A percentile compares a stretch with the other conserved stretches of the same genome.
Conservation (phyloP, 352 stramenopile species). For the Phytophthora tentaculata region DNA sequence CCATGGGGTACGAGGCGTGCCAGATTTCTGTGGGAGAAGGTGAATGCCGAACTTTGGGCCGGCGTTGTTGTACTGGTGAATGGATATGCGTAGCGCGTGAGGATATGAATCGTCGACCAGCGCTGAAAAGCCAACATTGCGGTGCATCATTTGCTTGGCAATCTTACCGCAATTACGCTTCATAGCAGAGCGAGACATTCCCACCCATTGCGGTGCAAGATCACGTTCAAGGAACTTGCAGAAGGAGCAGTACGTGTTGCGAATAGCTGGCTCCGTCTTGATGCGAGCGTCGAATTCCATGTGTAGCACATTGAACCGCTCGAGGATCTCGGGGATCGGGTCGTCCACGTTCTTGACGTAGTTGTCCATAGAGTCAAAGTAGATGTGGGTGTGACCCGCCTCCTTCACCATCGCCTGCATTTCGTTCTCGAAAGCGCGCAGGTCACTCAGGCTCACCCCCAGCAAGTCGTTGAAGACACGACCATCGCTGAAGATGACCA, state of each 20-base stretch:
- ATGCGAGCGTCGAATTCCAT: constrained; percentile 30
- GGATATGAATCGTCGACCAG: constrained; percentile 24
- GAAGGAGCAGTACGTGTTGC: constrained; percentile 31
- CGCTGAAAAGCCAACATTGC: constrained; percentile 27
- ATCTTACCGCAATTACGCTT: constrained; percentile 27
- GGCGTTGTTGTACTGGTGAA: constrained; percentile 30
- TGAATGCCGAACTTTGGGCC: constrained; percentile 30
- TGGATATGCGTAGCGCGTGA: constrained; percentile 25
- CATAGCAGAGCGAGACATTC: constrained; percentile 16
- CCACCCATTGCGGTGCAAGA: constrained; percentile 17
- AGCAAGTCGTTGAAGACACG: constrained; percentile 28
- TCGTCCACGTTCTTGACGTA: constrained; percentile 29
- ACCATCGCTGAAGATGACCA: constrained; percentile 28
- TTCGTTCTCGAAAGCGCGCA: constrained; percentile 26
- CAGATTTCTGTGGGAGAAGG: constrained; percentile 17
- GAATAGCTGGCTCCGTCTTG: constrained; percentile 17
- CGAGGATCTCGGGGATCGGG: constrained; percentile 23
- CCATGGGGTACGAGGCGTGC: constrained; percentile 16
- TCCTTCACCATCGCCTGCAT: constrained; percentile 23
- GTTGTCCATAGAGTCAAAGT: constrained; percentile 28
- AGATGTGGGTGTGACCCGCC: constrained; percentile 28
- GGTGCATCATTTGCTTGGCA: constrained; percentile 24
- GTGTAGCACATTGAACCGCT: constrained; percentile 22
- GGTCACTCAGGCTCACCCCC: constrained; percentile 13
- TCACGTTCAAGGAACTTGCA: constrained; percentile 28